These are phyloP conservation scores for Hamamelis virginiana DNA, from an alignment of 164 flowering plant genomes.

Conservation along the genomic window DNA sequence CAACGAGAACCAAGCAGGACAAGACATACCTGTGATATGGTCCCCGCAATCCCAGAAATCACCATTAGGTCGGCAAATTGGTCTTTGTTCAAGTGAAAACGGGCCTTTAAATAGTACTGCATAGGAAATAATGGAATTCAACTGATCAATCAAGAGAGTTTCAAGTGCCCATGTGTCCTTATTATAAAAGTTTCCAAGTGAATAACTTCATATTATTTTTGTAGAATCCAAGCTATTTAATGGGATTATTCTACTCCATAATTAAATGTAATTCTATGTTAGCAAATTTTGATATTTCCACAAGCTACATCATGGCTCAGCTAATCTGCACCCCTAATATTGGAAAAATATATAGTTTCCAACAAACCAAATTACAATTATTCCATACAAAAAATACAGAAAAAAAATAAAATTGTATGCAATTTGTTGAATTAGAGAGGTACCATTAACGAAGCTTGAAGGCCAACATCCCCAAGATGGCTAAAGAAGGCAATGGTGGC, in stretches of 20 bases:
- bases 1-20: background rate
- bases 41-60: slow-evolving; percentile 44
- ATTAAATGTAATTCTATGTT: no score
- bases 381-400: no score
- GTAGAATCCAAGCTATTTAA: background rate
- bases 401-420: background rate
- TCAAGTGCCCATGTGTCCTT: background rate
- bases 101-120: slow-evolving; percentile 55
- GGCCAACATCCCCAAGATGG: slow-evolving; percentile 43
- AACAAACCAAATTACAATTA: no score
- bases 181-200: background rate
- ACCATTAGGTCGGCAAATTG: slow-evolving; percentile 56
- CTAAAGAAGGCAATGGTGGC: slow-evolving; percentile 42
- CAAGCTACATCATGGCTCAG: no score
- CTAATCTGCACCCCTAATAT: no score
- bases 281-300: no score
- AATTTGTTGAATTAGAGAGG: background rate
- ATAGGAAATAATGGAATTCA: background rate
- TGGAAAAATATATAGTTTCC: background rate
- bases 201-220: no score
- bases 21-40: slow-evolving; percentile 41
- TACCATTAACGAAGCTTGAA: slow-evolving; percentile 48
- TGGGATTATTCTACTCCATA: no score
- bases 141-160: background rate
- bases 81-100: slow-evolving; percentile 50